Evolutionary conservation across 176 grass and related monocot genomes (phyloP), one percentile per base, ranked within the genome.

Genomic region (Avena insularis): DNA sequence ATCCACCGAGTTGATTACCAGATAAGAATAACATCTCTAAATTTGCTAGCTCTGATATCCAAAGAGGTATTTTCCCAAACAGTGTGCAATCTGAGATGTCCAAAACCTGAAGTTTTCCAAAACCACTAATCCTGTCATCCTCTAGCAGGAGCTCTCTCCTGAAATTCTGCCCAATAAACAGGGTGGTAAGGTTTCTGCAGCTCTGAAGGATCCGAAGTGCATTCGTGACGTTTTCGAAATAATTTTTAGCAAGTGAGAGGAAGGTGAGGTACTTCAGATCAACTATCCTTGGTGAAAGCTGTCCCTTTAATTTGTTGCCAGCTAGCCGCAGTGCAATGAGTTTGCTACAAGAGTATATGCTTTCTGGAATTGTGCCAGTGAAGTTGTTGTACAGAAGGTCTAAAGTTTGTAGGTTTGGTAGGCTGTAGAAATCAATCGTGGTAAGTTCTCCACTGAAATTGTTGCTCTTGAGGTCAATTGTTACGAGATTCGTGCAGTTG

Each of bases 291-390:
- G 9, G 0, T 47, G 83, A 85, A 1, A 92, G 0, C 3, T 86
- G 27, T 0, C 90, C 90, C 0, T 60, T 12, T 0, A 89, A 59
- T 0, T 79, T 19, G 5, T 92, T 89, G 0, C 0, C 0, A 1
- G 86, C 55, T 4, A 92, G 17, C 0, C 83, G 9, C 1, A 89
- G 14, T 3, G 83, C 60, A 19, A 12, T 86, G 0, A 92, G 2
- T 2, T 75, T 86, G 8, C 5, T 78, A 11, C 86, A 92, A 0
- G 70, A 82, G 64, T 92, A 92, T 1, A 92, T 86, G 47, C 71
- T 92, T 43, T 55, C 53, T 55, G 53, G 53, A 55, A 55, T 17
- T 55, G 53, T 55, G 53, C 53, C 53, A 17, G 0, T 82, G 38
- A 92, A 89, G 3, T 33, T 19, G n/a, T 88, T 92, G 0, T 0